These are phyloP conservation scores for Eucalyptus camaldulensis DNA, from an alignment of 345 rosid genomes.

Conservation along the genomic window DNA sequence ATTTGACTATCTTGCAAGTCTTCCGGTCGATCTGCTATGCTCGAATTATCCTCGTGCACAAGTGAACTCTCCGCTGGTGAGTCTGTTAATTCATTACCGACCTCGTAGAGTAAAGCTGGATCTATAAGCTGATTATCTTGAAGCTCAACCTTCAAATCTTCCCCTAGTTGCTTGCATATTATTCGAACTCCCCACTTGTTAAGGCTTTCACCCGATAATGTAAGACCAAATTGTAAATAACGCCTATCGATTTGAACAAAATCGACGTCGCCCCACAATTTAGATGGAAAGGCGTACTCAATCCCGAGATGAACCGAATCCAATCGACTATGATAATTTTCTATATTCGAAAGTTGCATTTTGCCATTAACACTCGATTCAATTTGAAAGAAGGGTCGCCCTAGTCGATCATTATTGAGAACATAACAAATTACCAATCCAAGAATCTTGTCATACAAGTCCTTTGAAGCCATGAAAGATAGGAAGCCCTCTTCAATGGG, in stretches of 20 bases:
- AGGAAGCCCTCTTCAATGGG: not conserved
- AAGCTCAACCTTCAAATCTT: not conserved
- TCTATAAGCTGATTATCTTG: not conserved
- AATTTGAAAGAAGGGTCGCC: too few species aligned
- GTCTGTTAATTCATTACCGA: fast-evolving
- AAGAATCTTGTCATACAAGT: not conserved
- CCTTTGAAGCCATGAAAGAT: not conserved
- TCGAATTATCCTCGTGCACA: not conserved
- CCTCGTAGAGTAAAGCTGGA: not conserved
- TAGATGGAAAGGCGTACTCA: too few species aligned
- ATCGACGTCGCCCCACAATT: too few species aligned
- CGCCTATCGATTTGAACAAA: too few species aligned
- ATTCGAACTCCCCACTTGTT: not conserved
- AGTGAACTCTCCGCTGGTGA: not conserved
- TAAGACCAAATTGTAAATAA: too few species aligned
- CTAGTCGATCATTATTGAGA: too few species aligned
- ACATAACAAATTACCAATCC: too few species aligned
- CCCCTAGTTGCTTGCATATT: not conserved
- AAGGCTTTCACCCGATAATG: too few species aligned
- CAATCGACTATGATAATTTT: too few species aligned
- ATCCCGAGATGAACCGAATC: too few species aligned
- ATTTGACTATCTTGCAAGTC: not conserved
- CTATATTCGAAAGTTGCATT: too few species aligned
- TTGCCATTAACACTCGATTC: too few species aligned
- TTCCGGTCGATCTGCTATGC: fast-evolving